phyloP scores from a whole-genome alignment of 2,329 filamentous ascomycete genomes.

The Nigrospora oryzae region DNA sequence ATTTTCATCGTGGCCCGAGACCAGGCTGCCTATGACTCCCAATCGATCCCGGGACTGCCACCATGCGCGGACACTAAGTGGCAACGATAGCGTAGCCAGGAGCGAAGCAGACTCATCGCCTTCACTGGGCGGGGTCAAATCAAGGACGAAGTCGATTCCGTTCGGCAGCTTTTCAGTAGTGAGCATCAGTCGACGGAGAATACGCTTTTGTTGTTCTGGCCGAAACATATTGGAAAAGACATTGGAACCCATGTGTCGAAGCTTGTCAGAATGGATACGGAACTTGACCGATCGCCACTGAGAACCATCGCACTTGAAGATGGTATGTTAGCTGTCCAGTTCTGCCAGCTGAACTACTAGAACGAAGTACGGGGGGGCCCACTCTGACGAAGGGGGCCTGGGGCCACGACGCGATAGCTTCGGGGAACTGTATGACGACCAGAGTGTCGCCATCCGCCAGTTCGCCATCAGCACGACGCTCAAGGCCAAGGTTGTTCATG shows the following conservation, averaged over 20 bases:
- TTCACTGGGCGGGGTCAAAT: conserved; percentile 53
- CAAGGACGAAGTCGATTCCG: conserved; percentile 49
- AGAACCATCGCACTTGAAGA: conserved; percentile 22
- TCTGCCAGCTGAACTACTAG: conserved; percentile 6
- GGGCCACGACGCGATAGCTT: neutral
- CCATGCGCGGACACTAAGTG: conserved; percentile 47
- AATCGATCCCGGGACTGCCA: conserved; percentile 29
- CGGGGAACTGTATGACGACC: conserved; percentile 30
- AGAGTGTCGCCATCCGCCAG: conserved; percentile 29
- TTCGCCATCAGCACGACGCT: conserved; percentile 1
- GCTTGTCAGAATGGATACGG: conserved; percentile 35
- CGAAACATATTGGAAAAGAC: conserved; percentile 37
- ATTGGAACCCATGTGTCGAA: conserved; percentile 35
- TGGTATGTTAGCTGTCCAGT: neutral
- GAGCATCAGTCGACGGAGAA: conserved; percentile 24
- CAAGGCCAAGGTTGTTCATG: neutral
- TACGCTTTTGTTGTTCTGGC: conserved; percentile 29
- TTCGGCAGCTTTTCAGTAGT: conserved; percentile 13
- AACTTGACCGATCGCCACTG: conserved; percentile 26
- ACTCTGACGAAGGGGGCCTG: neutral
- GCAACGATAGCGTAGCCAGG: conserved; percentile 50
- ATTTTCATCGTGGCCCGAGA: conserved; percentile 41
- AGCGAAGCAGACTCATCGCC: conserved; percentile 55
- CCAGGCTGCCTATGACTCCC: conserved; percentile 25
- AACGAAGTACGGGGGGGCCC: neutral